Conservation (phyloP, 23 red algal genomes). For the Gracilaria gracilis region DNA sequence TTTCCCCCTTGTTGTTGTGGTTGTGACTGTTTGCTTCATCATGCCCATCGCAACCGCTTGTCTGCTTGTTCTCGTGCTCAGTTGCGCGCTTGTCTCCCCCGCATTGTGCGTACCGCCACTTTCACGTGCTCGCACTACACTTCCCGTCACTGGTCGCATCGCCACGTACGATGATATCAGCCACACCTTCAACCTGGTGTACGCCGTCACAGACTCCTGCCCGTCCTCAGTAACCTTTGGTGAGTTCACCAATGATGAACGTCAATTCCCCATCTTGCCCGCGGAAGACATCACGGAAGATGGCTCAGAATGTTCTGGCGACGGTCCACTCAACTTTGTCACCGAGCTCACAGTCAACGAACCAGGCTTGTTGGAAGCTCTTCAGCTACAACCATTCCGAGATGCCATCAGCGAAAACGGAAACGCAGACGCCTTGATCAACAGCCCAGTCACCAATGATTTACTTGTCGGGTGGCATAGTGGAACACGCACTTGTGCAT, state of each 20-base stretch:
- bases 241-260: conserved; percentile 34
- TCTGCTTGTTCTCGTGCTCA: background rate
- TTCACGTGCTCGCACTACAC: background rate
- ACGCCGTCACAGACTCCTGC: conserved; percentile 9
- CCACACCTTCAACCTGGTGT: conserved; percentile 28
- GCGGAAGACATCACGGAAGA: conserved; percentile 24
- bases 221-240: conserved; percentile 32
- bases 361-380: conserved; percentile 19
- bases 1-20: background rate
- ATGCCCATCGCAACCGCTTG: background rate
- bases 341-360: conserved; percentile 41
- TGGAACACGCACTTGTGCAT: conserved; percentile 23
- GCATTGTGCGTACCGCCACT: background rate
- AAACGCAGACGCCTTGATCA: conserved; percentile 33
- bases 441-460: background rate
- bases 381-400: conserved; percentile 13
- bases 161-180: conserved; percentile 43
- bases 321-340: conserved; percentile 34
- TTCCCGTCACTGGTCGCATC: conserved; percentile 11
- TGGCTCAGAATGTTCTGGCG: conserved; percentile 16
- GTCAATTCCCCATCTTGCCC: conserved; percentile 27
- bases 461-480: conserved; percentile 34
- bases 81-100: background rate
- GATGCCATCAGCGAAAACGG: conserved; percentile 23
- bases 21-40: background rate